phyloP scores from a whole-genome alignment of 139 green algal species.

The Tetradesmus lagerheimii region DNA sequence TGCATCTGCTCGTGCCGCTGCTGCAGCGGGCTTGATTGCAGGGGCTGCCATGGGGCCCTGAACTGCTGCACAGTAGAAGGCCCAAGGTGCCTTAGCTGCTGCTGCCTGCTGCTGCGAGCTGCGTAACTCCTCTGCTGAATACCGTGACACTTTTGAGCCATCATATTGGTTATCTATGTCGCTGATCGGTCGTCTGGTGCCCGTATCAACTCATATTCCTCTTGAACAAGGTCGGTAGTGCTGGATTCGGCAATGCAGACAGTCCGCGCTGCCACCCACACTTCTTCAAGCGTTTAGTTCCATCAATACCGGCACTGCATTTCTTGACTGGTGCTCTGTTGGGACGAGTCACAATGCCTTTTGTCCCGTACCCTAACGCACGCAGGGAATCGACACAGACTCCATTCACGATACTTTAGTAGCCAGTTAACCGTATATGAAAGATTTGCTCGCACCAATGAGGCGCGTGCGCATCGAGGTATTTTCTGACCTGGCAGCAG shows the following conservation, averaged over 20 bases:
- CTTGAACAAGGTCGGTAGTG: background rate
- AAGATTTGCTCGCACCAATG: background rate
- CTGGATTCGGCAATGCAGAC: background rate
- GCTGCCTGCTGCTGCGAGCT: background rate
- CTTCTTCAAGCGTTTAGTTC: background rate
- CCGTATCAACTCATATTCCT: background rate
- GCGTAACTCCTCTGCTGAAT: background rate
- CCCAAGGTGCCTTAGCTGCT: background rate
- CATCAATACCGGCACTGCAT: background rate
- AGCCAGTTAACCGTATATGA: background rate
- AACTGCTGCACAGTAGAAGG: conserved; percentile 18
- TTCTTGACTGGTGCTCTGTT: background rate
- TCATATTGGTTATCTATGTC: background rate
- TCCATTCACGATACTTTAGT: background rate
- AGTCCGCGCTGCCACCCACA: background rate
- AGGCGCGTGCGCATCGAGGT: background rate
- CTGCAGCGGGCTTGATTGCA: background rate
- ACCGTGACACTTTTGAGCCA: background rate
- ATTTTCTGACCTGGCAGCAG: background rate
- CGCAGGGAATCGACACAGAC: background rate
- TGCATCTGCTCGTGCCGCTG: background rate
- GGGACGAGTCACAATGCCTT: background rate
- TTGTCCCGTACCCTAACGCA: background rate
- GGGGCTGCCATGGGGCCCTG: background rate
- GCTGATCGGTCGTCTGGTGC: background rate